Percentiles rank a stretch among this genome's conserved stretches.
Conservation (phyloP, 2,329 filamentous ascomycete species). For the Hypoxylon sp. region DNA sequence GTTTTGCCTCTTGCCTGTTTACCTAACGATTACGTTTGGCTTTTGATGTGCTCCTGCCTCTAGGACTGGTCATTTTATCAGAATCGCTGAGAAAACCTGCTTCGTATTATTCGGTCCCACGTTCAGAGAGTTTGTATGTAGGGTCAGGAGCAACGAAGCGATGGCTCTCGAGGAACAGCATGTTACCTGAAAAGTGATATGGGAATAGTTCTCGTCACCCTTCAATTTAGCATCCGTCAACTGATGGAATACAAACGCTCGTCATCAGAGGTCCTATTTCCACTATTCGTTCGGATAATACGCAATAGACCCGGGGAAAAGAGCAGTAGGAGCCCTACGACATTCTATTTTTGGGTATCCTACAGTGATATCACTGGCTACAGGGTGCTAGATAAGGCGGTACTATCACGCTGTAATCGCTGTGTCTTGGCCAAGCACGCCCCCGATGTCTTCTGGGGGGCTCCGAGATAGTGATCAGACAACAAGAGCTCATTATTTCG, state of each 20-base stretch:
- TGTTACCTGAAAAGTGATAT: neutral
- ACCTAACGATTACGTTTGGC: constrained; percentile 1
- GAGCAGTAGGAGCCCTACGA: neutral
- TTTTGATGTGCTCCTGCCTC: neutral
- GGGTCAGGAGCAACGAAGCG: neutral
- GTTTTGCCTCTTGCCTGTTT: neutral
- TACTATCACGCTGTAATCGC: neutral
- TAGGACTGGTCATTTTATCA: neutral
- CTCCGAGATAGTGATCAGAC: neutral
- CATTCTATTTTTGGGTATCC: neutral
- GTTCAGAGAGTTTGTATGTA: neutral
- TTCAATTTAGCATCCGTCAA: neutral
- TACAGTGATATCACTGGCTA: constrained; percentile 1
- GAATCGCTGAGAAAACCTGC: neutral
- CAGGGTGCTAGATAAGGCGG: neutral
- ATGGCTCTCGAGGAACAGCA: neutral
- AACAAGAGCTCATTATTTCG: neutral
- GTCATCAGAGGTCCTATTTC: neutral
- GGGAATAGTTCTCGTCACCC: neutral
- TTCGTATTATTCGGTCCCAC: neutral
- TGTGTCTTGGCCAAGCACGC: neutral
- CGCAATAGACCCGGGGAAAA: neutral
- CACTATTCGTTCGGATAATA: neutral
- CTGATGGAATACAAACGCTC: neutral
- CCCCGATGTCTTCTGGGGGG: neutral